Evolutionary conservation across 1,284 basidiomycete species (phyloP).

Genomic region (Trichosporon sp.): DNA sequence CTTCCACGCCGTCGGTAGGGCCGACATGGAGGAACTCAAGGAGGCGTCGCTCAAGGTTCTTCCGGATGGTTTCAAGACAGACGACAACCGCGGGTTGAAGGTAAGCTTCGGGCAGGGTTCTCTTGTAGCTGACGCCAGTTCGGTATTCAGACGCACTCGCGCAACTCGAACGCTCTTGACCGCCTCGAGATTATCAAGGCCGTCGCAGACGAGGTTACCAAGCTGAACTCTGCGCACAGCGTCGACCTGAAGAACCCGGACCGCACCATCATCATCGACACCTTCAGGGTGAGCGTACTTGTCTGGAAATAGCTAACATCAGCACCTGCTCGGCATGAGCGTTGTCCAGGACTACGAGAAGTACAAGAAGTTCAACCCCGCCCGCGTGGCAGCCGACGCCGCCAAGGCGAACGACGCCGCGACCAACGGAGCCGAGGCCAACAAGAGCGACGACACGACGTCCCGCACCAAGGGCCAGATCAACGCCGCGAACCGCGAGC

Average conservation of each 20-base stretch:
- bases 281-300: constrained; percentile 31
- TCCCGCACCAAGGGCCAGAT: constrained; percentile 3
- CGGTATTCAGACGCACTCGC: constrained; percentile 32
- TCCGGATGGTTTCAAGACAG: constrained; percentile 10
- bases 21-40: constrained; percentile 27
- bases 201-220: constrained; percentile 35
- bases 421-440: neutral
- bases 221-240: constrained; percentile 29
- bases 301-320: neutral
- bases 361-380: constrained; percentile 39
- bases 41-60: constrained; percentile 22
- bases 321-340: constrained; percentile 36
- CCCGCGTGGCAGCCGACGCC: constrained; percentile 20
- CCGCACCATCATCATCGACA: constrained; percentile 38
- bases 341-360: constrained; percentile 37
- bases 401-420: constrained; percentile 14
- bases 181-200: constrained; percentile 41
- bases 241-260: constrained; percentile 42
- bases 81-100: constrained; percentile 12
- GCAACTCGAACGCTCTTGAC: constrained; percentile 35
- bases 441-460: neutral
- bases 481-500: constrained; percentile 12
- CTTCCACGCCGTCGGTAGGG: constrained; percentile 24
- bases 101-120: neutral
- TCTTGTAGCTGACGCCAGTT: constrained; percentile 26